These are phyloP conservation scores for Paralagenidium karlingii DNA, from an alignment of 352 stramenopile species.

Conservation along the genomic window DNA sequence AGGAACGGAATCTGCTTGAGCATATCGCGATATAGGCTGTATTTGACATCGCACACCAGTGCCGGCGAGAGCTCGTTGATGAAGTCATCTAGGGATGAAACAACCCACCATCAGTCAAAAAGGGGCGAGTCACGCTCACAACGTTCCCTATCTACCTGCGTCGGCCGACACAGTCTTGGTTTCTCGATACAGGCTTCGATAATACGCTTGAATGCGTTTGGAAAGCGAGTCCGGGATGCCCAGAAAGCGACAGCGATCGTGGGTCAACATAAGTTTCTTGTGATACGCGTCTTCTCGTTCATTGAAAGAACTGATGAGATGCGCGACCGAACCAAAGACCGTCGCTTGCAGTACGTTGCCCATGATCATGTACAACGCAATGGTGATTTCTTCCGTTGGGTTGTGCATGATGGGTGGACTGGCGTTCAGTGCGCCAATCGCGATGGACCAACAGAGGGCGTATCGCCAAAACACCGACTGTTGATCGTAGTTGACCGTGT, in stretches of 20 bases:
- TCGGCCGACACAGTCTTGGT: slow-evolving; percentile 47
- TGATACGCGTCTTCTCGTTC: slow-evolving; percentile 53
- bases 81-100: slow-evolving; percentile 55
- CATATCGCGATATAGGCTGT: slow-evolving; percentile 66
- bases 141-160: too few species aligned
- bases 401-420: slow-evolving; percentile 45
- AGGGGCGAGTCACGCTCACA: too few species aligned
- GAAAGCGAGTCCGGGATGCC: slow-evolving; percentile 39
- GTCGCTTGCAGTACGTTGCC: slow-evolving; percentile 56
- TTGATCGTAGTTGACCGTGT: too few species aligned
- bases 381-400: slow-evolving; percentile 28
- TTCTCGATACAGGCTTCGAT: slow-evolving; percentile 55
- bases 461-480: slow-evolving; percentile 22
- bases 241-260: slow-evolving; percentile 48
- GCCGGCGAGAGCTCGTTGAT: slow-evolving; percentile 63
- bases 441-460: slow-evolving; percentile 30
- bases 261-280: slow-evolving; percentile 52
- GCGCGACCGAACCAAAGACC: slow-evolving; percentile 50
- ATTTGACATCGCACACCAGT: slow-evolving; percentile 64
- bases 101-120: too few species aligned
- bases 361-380: slow-evolving; percentile 58
- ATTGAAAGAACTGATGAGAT: slow-evolving; percentile 56
- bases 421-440: slow-evolving; percentile 51
- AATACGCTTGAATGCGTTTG: slow-evolving; percentile 44
- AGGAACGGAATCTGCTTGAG: slow-evolving; percentile 71